These are phyloP conservation scores for Panellus pusillus DNA, from an alignment of 768 basidiomycete genomes.

Conservation along the genomic window DNA sequence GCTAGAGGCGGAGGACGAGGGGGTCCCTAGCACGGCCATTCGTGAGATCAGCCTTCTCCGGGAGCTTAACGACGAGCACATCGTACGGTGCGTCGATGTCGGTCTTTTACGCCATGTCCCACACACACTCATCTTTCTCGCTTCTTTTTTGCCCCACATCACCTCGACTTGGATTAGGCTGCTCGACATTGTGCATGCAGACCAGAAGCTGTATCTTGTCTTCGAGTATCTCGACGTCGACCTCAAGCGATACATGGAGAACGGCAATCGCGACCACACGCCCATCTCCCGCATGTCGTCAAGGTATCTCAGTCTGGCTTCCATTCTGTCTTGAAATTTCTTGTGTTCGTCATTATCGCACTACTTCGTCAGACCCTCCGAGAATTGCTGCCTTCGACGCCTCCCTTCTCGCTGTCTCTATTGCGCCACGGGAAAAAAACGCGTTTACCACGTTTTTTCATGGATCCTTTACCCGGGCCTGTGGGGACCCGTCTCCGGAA, in stretches of 20 bases:
- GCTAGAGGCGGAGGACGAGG: conserved; percentile 97
- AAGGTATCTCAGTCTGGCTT: conserved; percentile 59
- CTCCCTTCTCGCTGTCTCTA: not conserved
- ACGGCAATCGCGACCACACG: conserved; percentile 67
- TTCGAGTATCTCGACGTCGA: conserved; percentile 98
- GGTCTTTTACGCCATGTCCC: not conserved
- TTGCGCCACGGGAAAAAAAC: not conserved
- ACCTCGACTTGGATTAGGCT: conserved; percentile 50
- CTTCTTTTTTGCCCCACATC: not conserved
- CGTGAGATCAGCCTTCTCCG: conserved; percentile 96
- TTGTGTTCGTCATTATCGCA: not conserved
- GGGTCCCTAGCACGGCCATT: conserved; percentile 96
- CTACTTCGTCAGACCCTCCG: no score
- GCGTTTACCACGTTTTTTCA: not conserved
- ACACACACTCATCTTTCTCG: conserved; percentile 2
- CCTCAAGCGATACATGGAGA: conserved; percentile 95
- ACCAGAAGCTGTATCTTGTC: conserved; percentile 96
- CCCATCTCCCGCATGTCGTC: conserved; percentile 75
- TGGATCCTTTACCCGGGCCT: not conserved
- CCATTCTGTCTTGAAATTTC: not conserved
- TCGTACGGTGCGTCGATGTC: conserved; percentile 69
- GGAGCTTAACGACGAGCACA: conserved; percentile 94
- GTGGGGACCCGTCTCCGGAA: not conserved
- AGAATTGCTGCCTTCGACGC: not conserved
- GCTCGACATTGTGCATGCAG: conserved; percentile 94